Evolutionary conservation across 1,139 yeast species (phyloP), one percentile per base, ranked within the genome.

Genomic region (Scheffersomyces cryptocercus): DNA sequence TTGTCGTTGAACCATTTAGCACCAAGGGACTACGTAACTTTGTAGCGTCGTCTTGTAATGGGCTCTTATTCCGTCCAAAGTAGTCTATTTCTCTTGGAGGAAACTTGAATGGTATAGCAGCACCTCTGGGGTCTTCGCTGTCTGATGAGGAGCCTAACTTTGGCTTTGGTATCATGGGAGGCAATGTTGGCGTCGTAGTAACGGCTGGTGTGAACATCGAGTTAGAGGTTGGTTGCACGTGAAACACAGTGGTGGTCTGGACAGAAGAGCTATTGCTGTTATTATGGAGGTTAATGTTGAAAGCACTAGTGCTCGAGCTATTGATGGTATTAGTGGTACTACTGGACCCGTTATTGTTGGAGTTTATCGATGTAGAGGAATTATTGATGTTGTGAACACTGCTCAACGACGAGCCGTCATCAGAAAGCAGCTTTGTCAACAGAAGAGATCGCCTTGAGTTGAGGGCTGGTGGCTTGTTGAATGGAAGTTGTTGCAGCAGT

Each of bases 171-270:
- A 46, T 28, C 7, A 35, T n/a, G 3, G 55, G 55, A 9, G 62
- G 61, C 3, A 52, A 26, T 20, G 43, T 28, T 1, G 62, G 62
- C 4, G 62, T 58, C 8, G 42, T 44, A 3, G 60, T 49, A 13
- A 52, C 52, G 9, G 48, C 37, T 11, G 60, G 61, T 3, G 51
- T 48, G 36, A 41, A 40, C 28, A 46, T 15, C 1, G 35, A n/a
- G 7, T 37, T 11, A 10, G 37, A 28, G n/a, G n/a, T 35, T 12
- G 39, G 26, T 9, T 41, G 42, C 2, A 40, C 43, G 35, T 29
- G 48, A 6, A 45, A 34, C 3, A 41, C 46, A 15, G 45, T 39
- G 28, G 56, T 51, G n/a, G 45, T 24, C 16, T 49, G 48, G 35
- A 41, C 42, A 34, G 47, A 42, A 6, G 55, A 52, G 12, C 29